Base-by-base conservation (phyloP, 2,329 filamentous ascomycete species). In the Colletotrichum brevisporum region DNA sequence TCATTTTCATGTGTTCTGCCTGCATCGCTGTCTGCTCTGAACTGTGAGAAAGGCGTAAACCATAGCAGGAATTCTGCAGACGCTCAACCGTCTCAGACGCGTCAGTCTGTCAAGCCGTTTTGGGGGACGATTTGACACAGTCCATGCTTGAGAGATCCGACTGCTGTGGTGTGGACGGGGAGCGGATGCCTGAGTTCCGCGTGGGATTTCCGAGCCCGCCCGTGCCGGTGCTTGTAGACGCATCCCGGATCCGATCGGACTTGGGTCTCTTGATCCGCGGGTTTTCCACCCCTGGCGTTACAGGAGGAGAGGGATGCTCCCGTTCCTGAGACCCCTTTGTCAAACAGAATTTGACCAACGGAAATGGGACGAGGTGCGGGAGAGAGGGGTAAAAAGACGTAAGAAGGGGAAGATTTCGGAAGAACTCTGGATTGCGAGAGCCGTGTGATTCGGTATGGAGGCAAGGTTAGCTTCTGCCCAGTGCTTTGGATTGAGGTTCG, bases 241-340 rank as follows among this genome's bases (percentile, higher is more conserved):
- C 18, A 61, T 61, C 67, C 67, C 56, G 62, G 62, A 60, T 56
- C 62, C 55, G 67, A 56, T 45, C 41, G 41, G 45, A 26, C n/a
- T 39, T 39, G 47, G 26, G n/a, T 26, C 18, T 64, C 56, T 45
- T 27, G 43, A 41, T 21, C 55, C 36, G 60, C 51, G 31, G 31
- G 31, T 9, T 36, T 10, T 8, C 10, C 31, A 4, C n/a, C 16
- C 31, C 13, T 45, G 43, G 10, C 27, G 66, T 61, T 50, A 66
- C 54, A 64, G 39, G 47, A 41, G 12, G 15, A 67, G n/a, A 24
- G 43, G 50, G 43, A n/a, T 15, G 9, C 6, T 45, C 39, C 50
- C 15, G 8, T 57, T 27, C 51, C 47, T 39, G 41, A 13, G 41
- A 36, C 13, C n/a, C 27, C 8, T 26, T 41, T n/a, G 24, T 18